A percentile compares a stretch with the other conserved stretches of the same genome.
phyloP scores from a whole-genome alignment of 1,284 basidiomycete species.

The Puccinia hordei region DNA sequence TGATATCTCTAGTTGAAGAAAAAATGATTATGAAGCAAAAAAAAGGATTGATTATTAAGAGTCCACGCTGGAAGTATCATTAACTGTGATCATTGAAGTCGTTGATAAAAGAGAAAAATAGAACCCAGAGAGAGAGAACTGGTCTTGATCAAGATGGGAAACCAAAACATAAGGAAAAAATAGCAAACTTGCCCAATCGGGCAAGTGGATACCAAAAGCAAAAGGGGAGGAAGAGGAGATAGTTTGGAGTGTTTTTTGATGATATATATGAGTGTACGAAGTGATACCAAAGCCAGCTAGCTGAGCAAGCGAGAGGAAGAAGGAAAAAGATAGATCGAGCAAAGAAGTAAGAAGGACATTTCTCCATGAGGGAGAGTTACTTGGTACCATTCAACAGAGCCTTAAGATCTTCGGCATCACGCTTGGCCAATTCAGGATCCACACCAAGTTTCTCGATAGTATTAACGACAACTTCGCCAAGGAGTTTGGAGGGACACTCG shows the following conservation, averaged over 20 bases:
- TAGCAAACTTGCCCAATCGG: too few relatives aligned
- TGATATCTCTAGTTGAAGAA: too few relatives aligned
- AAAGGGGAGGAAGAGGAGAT: neutral
- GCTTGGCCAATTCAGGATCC: slow-evolving; percentile 31
- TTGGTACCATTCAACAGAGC: slow-evolving; percentile 18
- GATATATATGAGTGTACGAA: neutral
- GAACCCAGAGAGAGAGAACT: too few relatives aligned
- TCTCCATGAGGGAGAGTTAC: neutral
- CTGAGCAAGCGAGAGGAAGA: neutral
- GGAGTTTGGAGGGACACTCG: slow-evolving; percentile 57
- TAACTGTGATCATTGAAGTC: too few relatives aligned
- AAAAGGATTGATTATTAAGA: too few relatives aligned
- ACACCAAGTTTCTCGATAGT: slow-evolving; percentile 54
- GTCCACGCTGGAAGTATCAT: too few relatives aligned
- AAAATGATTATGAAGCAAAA: too few relatives aligned
- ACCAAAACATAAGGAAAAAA: neutral
- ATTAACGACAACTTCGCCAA: slow-evolving; percentile 56
- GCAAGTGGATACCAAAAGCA: too few relatives aligned
- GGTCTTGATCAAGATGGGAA: too few relatives aligned
- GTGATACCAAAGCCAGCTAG: neutral
- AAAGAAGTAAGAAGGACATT: neutral
- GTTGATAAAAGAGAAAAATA: too few relatives aligned
- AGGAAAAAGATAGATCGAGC: neutral
- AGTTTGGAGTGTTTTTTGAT: neutral
- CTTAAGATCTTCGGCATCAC: slow-evolving; percentile 43